phyloP scores from a whole-genome alignment of 1,284 basidiomycete genomes.

The Ceratobasidium sp. region DNA sequence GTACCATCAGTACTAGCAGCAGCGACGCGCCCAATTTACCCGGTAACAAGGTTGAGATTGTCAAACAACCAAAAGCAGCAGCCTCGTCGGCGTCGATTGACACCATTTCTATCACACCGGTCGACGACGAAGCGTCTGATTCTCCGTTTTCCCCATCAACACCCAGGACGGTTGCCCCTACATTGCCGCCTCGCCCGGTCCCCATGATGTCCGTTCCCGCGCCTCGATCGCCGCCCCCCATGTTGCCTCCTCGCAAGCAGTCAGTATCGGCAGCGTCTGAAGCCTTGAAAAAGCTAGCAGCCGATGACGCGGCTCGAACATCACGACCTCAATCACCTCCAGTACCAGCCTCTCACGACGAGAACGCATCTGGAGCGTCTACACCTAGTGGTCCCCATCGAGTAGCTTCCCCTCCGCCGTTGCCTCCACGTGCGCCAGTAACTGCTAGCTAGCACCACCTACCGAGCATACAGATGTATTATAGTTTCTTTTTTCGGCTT shows the following conservation, averaged over 20 bases:
- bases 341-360: neutral
- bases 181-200: constrained; percentile 6
- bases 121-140: constrained; percentile 15
- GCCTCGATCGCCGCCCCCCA: constrained; percentile 2
- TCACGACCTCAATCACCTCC: constrained; percentile 13
- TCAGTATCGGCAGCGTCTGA: constrained; percentile 22
- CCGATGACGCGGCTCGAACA: constrained; percentile 8
- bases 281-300: constrained; percentile 30
- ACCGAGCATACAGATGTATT: constrained; percentile 10
- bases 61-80: constrained; percentile 27
- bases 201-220: neutral
- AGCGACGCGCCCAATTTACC: constrained; percentile 1
- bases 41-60: neutral
- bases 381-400: constrained; percentile 10
- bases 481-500: constrained; percentile 12
- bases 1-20: constrained; percentile 24
- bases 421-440: constrained; percentile 25
- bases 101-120: constrained; percentile 27
- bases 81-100: constrained; percentile 28
- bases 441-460: constrained; percentile 8
- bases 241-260: constrained; percentile 19
- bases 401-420: constrained; percentile 22
- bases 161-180: neutral
- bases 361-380: constrained; percentile 12
- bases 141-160: constrained; percentile 3